Percentiles rank a stretch among this genome's conserved stretches.
Evolutionary conservation across 495 filamentous ascomycete species (phyloP).

Genomic region (Acidomyces sp.): DNA sequence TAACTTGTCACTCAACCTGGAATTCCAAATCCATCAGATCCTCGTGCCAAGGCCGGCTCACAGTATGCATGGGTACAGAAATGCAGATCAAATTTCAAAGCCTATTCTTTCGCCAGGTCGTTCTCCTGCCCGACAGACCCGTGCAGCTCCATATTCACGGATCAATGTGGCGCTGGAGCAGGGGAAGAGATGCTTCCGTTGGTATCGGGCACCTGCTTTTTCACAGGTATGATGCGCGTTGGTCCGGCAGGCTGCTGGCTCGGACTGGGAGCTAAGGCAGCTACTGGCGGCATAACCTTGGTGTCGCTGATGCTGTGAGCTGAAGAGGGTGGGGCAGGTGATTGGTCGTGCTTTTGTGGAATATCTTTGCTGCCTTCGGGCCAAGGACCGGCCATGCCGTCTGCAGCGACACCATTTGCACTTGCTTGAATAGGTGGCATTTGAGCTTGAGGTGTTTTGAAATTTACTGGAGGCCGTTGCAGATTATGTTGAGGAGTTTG

Average conservation of each 20-base stretch:
- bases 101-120: no score
- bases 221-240: constrained; percentile 7
- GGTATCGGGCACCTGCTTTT: no score
- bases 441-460: background rate
- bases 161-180: no score
- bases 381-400: constrained; percentile 20
- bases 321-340: constrained; percentile 3
- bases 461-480: background rate
- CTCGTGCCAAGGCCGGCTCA: no score
- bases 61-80: no score
- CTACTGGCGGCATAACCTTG: background rate
- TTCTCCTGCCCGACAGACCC: no score
- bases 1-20: no score
- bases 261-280: constrained; percentile 10
- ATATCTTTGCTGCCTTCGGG: constrained; percentile 13
- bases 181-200: no score
- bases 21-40: no score
- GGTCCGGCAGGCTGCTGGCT: constrained; percentile 4
- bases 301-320: background rate
- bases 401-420: constrained; percentile 12
- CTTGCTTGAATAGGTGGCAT: background rate
- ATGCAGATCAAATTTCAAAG: no score
- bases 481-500: background rate
- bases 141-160: no score
- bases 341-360: constrained; percentile 15